A percentile compares a stretch with the other conserved stretches of the same genome.
Conservation (phyloP, 352 stramenopile species). For the Phytophthora cryptogea region DNA sequence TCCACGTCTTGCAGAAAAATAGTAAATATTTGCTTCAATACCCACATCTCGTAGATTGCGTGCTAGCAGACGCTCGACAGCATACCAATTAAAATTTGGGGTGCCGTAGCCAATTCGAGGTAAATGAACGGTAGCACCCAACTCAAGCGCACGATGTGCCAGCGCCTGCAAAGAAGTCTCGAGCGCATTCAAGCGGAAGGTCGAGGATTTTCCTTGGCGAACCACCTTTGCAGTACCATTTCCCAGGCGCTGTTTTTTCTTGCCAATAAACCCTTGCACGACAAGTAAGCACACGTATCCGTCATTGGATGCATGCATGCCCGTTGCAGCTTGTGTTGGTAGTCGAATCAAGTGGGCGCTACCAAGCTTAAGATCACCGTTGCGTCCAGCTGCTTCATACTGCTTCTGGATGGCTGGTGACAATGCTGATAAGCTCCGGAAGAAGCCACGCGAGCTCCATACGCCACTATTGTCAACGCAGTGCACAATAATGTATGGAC, state of each 20-base stretch:
- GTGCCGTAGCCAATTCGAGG: constrained; percentile 80
- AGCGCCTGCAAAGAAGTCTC: constrained; percentile 51
- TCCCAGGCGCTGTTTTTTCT: constrained; percentile 56
- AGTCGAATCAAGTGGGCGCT: constrained; percentile 70
- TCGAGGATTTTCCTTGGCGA: constrained; percentile 64
- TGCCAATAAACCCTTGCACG: constrained; percentile 62
- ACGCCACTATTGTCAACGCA: constrained; percentile 78
- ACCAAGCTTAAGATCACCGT: constrained; percentile 73
- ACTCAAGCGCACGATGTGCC: constrained; percentile 33
- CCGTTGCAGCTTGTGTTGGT: constrained; percentile 13
- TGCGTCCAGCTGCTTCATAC: constrained; percentile 60
- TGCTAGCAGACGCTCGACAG: constrained; percentile 73
- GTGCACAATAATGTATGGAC: constrained; percentile 62
- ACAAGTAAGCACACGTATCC: constrained; percentile 72
- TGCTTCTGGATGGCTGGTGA: constrained; percentile 60
- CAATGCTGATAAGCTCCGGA: constrained; percentile 56
- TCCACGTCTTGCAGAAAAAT: constrained; percentile 44
- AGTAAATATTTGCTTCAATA: constrained; percentile 71
- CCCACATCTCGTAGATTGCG: constrained; percentile 60
- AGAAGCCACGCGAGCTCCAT: constrained; percentile 79
- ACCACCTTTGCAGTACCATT: constrained; percentile 35
- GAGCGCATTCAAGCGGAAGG: constrained; percentile 68
- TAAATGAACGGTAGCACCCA: constrained; percentile 70
- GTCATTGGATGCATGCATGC: constrained; percentile 15
- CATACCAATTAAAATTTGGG: constrained; percentile 83